Conservation (phyloP, 192 early-diverging fungal species). For the Gonapodya prolifera region DNA sequence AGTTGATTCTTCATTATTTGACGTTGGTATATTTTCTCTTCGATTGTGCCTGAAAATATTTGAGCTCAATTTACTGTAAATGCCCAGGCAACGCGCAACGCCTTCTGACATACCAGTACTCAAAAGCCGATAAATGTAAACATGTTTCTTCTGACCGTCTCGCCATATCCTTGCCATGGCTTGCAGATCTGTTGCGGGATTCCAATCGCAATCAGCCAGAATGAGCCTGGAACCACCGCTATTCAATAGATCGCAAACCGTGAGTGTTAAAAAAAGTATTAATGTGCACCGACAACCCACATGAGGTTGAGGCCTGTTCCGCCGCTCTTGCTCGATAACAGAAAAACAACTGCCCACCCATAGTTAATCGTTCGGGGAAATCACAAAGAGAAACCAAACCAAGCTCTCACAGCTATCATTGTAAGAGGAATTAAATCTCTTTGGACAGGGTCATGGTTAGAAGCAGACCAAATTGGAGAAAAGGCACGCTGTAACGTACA, state of each 20-base stretch:
- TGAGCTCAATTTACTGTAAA: too few species aligned
- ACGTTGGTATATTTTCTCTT: slow-evolving; percentile 49
- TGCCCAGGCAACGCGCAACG: too few species aligned
- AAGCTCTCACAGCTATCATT: not conserved
- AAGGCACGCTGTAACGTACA: not conserved
- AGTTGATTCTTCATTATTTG: slow-evolving; percentile 45
- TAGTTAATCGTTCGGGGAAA: not conserved
- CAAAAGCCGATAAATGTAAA: slow-evolving; percentile 29
- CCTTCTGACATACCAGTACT: slow-evolving; percentile 17
- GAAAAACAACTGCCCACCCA: slow-evolving; percentile 9
- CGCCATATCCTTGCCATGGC: slow-evolving; percentile 58
- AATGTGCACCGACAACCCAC: slow-evolving; percentile 29
- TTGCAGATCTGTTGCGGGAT: slow-evolving; percentile 25
- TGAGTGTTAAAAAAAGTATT: slow-evolving; percentile 34
- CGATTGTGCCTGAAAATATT: slow-evolving; percentile 19
- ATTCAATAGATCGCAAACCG: not conserved
- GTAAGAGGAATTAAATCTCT: not conserved
- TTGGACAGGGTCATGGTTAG: not conserved
- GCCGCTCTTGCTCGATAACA: slow-evolving; percentile 40
- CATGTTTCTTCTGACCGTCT: slow-evolving; percentile 28
- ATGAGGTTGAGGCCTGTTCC: slow-evolving; percentile 50
- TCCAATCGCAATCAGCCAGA: slow-evolving; percentile 30
- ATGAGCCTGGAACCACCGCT: not conserved
- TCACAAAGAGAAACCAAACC: not conserved
- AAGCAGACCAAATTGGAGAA: not conserved